Evolutionary conservation across 23 red algal species (phyloP), one percentile per base, ranked within the genome.

Genomic region (Gracilariopsis chorda): DNA sequence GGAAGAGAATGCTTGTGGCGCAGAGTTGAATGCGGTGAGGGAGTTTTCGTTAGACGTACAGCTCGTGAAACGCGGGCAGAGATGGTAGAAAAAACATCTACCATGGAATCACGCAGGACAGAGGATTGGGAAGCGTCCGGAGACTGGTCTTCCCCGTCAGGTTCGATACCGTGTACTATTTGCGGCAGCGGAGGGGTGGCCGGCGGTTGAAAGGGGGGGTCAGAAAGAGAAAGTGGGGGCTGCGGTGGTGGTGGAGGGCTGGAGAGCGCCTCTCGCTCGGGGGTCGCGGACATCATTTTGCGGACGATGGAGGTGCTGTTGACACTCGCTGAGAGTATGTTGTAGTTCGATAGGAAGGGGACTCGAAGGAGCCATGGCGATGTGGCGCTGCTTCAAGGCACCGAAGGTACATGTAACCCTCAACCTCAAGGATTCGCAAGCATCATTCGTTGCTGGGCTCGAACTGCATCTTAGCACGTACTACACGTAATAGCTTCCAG

Each of bases 111-210:
- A 21, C 48, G 58, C 68, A 72, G 23, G 23, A 77, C 2, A 8
- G 65, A 70, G 0, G 85, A 48, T 14, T 80, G 48, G 20, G 52
- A 57, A 7, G 39, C 76, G 25, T 80, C 19, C 12, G 46, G 30
- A 33, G 67, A 7, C 20, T 73, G 7, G 41, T 9, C 6, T 12
- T 80, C 76, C 20, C 33, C 41, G 61, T 55, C 82, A 2, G 60
- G 60, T 23, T 89, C 85, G 72, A 89, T 89, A 51, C 85, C 85
- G 39, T 89, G 59, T n/a, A 89, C 84, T n/a, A 89, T 89, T 40
- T 65, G 61, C 14, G 85, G 85, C 7, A 70, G 35, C 4, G 45
- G 69, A 19, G 67, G 67, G 11, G 67, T 73, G 67, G 67, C 40
- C 3, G 67, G 67, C 36, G 67, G 67, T 46, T 73, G 67, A 28